Percentiles rank a stretch among this genome's conserved stretches.
phyloP scores from a whole-genome alignment of 2,329 filamentous ascomycete genomes.

The Thielaviopsis musarum region DNA sequence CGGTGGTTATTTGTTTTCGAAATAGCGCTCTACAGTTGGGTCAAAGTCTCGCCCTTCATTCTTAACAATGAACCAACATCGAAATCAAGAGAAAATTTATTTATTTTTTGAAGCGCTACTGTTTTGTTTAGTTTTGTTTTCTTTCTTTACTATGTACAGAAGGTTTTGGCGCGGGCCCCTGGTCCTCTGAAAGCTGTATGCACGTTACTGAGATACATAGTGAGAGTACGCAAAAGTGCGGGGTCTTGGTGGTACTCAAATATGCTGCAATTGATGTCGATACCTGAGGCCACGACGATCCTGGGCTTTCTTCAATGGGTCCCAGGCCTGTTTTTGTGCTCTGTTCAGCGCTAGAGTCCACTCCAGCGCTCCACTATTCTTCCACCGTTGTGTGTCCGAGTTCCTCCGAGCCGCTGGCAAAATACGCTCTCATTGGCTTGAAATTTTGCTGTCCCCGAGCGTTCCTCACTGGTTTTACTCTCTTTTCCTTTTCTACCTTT shows the following conservation, averaged over 20 bases:
- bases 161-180: conserved; percentile 2
- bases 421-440: conserved; percentile 12
- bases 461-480: conserved; percentile 13
- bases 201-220: conserved; percentile 10
- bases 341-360: conserved; percentile 4
- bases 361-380: conserved; percentile 12
- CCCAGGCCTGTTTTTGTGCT: conserved; percentile 8
- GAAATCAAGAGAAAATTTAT: background rate
- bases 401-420: conserved; percentile 12
- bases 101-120: background rate
- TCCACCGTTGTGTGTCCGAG: conserved; percentile 12
- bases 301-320: background rate
- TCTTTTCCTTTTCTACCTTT: conserved; percentile 11
- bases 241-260: conserved; percentile 8
- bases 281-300: conserved; percentile 12
- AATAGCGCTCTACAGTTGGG: background rate
- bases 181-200: background rate
- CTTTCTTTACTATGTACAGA: background rate
- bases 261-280: conserved; percentile 10
- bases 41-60: background rate
- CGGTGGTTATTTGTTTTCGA: background rate
- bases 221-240: conserved; percentile 8
- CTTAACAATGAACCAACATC: background rate
- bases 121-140: background rate
- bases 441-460: conserved; percentile 13